Percentiles rank a stretch among this genome's conserved stretches.
phyloP scores from a whole-genome alignment of 169 alveolate genomes.

The Plasmodium fragile region DNA sequence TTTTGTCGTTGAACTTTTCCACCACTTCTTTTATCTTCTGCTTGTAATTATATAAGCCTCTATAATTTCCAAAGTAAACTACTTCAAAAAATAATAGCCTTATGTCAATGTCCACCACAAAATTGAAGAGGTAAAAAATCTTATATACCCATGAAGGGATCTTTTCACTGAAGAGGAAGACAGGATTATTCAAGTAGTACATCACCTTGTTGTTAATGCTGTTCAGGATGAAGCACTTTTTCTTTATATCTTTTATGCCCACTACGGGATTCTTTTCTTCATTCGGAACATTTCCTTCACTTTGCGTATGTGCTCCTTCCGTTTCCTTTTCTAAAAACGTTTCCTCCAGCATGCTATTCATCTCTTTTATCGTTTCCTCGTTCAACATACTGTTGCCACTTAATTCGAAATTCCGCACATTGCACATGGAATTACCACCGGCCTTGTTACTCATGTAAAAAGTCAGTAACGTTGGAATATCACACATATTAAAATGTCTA shows the following conservation, averaged over 20 bases:
- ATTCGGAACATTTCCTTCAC: background rate
- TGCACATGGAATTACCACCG: background rate
- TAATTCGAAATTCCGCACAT: background rate
- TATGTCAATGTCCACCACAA: constrained; percentile 70
- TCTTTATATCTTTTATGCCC: constrained; percentile 29
- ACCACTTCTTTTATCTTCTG: constrained; percentile 76
- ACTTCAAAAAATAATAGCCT: constrained; percentile 59
- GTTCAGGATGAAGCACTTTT: constrained; percentile 43
- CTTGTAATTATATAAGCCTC: constrained; percentile 75
- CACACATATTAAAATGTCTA: constrained; percentile 42
- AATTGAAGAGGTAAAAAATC: constrained; percentile 63
- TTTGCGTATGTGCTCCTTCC: background rate
- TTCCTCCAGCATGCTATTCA: background rate
- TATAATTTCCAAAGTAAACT: constrained; percentile 67
- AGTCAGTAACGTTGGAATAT: constrained; percentile 4
- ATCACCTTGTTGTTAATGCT: constrained; percentile 71
- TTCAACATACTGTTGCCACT: background rate
- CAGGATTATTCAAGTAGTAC: constrained; percentile 65
- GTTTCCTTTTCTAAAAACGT: background rate
- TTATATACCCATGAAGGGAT: constrained; percentile 73
- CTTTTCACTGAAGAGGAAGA: constrained; percentile 73
- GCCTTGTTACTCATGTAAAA: constrained; percentile 21
- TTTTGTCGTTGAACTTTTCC: constrained; percentile 74
- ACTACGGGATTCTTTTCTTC: background rate
- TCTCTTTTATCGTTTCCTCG: constrained; percentile 18